Base-by-base conservation (phyloP, 2,329 filamentous ascomycete genomes). In the Pseudogymnoascus sp. region DNA sequence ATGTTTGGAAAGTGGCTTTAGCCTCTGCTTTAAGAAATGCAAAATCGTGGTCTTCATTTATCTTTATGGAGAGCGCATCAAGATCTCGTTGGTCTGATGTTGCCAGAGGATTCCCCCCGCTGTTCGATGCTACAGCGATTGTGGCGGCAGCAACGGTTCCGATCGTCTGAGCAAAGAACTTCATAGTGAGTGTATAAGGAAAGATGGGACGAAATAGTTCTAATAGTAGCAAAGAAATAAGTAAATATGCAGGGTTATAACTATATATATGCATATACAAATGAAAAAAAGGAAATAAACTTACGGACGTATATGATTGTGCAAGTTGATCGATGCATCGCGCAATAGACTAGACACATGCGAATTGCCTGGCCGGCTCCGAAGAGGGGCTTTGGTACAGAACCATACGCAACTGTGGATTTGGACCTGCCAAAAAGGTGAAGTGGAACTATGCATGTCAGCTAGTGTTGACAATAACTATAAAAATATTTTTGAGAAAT, bases 331-430 rank as follows among this genome's bases (percentile, higher is more conserved):
- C 5, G 14, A 28, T 31, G 23, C 46, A 53, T 53, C 46, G 46
- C 46, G 46, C 46, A 53, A 53, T 53, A 53, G 25, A 53, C 46
- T 53, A 53, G 25, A 53, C 46, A 53, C 46, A 31, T 53, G 25
- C 23, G 28, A 31, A 28, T 16, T 14, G 46, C 46, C 16, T n/a
- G 25, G 46, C 46, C 46, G 25, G 46, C 25, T 21, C 46, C 46
- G 46, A 31, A 31, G 8, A 31, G 28, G 28, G 28, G 28, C 8
- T 31, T 11, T 31, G 28, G 8, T 31, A 1, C 28, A 31, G 7
- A 31, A 31, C 28, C 2, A 11, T 11, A 31, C 28, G 28, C 28
- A 31, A 31, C 2, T 53, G 5, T 11, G 23, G 25, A 53, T 16
- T 53, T n/a, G 46, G 46, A 23, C 46, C 25, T 53, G 46, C 25